phyloP scores from a whole-genome alignment of 2,329 filamentous ascomycete species.

The Talaromyces sp. region DNA sequence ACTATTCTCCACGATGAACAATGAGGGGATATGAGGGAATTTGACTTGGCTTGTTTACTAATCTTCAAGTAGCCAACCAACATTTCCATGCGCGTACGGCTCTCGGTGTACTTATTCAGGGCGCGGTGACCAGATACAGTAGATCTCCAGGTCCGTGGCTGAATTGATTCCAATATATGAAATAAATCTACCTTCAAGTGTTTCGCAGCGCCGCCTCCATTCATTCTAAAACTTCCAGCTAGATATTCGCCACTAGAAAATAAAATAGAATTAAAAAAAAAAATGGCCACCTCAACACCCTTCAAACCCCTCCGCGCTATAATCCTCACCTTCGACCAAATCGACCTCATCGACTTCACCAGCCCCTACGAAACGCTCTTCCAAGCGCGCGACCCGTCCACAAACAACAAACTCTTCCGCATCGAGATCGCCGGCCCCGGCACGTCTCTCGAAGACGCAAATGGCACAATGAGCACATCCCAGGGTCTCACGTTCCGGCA shows the following conservation, averaged over 20 bases:
- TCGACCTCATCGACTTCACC: conserved; percentile 12
- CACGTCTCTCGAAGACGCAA: background rate
- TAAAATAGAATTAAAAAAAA: background rate
- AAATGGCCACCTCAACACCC: background rate
- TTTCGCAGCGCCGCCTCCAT: too few relatives aligned
- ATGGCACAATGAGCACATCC: background rate
- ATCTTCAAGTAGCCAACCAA: background rate
- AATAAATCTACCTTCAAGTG: background rate
- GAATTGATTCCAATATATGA: background rate
- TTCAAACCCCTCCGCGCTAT: background rate
- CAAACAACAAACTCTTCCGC: background rate
- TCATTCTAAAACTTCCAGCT: background rate
- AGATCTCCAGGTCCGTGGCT: background rate
- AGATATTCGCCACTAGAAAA: too few relatives aligned
- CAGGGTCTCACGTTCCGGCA: background rate
- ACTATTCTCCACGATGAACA: background rate
- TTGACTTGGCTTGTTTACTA: background rate
- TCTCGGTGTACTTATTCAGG: conserved; percentile 1
- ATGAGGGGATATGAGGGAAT: background rate
- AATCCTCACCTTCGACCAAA: conserved; percentile 9
- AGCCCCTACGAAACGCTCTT: conserved; percentile 11
- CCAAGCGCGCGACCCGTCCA: conserved; percentile 4
- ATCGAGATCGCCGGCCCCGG: conserved; percentile 2
- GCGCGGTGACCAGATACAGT: background rate
- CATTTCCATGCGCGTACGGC: background rate